A percentile compares a stretch with the other conserved stretches of the same genome.
phyloP scores from a whole-genome alignment of 805 yeast genomes.

The Helenozyma baotianmanensis region DNA sequence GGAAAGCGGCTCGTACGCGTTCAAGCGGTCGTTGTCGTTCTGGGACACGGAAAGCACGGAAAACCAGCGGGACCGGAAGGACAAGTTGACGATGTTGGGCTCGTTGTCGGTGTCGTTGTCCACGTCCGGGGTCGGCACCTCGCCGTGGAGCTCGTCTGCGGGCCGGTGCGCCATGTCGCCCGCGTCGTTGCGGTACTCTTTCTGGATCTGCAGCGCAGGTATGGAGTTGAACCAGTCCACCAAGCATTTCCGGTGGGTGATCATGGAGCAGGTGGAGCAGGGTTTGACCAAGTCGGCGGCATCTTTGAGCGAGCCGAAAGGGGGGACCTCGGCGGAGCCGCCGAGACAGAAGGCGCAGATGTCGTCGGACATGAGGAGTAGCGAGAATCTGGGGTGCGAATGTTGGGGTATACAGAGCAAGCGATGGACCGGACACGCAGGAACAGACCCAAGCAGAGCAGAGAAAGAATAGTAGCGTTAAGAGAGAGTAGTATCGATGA shows the following conservation, averaged over 20 bases:
- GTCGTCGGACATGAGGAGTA: conserved; percentile 12
- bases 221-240: conserved; percentile 39
- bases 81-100: conserved; percentile 1
- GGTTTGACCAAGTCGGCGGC: conserved; percentile 35
- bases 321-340: conserved; percentile 35
- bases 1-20: neutral
- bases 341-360: conserved; percentile 38
- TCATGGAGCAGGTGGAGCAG: conserved; percentile 34
- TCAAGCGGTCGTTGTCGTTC: neutral
- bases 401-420: too few relatives aligned
- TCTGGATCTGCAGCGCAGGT: conserved; percentile 17
- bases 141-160: too few relatives aligned
- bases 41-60: neutral
- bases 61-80: conserved; percentile 3
- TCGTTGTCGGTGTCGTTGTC: conserved; percentile 2
- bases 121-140: neutral
- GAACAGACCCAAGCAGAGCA: too few relatives aligned
- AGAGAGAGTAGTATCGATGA: too few relatives aligned
- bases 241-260: conserved; percentile 35
- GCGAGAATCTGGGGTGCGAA: conserved; percentile 2
- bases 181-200: neutral
- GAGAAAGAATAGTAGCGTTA: too few relatives aligned
- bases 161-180: neutral
- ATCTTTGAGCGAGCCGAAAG: conserved; percentile 32
- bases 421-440: too few relatives aligned